phyloP scores from a whole-genome alignment of 345 rosid species.

The Hypericum androsaemum region DNA sequence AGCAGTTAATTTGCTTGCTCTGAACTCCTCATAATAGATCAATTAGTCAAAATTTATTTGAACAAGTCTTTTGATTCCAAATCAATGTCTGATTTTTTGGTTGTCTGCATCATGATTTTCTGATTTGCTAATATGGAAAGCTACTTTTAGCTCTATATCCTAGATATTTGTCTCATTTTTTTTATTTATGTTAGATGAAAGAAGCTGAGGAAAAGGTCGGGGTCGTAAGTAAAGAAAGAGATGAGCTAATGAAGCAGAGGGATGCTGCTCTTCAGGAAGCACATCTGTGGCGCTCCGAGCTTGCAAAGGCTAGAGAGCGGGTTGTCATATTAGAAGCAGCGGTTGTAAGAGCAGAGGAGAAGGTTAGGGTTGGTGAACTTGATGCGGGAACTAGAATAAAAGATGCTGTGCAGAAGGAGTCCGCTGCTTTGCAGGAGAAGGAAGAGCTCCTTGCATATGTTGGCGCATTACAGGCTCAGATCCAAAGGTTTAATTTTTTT shows the following conservation, averaged over 20 bases:
- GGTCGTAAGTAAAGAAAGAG: constrained; percentile 56
- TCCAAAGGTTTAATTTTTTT: constrained; percentile 59
- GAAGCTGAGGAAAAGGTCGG: constrained; percentile 57
- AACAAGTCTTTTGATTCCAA: no score
- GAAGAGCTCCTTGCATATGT: constrained; percentile 88
- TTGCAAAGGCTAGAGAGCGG: constrained; percentile 91
- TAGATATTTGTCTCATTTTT: no score
- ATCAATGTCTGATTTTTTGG: neutral
- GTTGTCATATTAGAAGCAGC: constrained; percentile 88
- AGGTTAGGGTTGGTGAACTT: constrained; percentile 70
- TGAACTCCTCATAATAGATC: no score
- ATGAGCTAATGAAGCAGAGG: constrained; percentile 69
- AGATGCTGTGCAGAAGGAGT: constrained; percentile 69
- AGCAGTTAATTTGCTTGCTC: no score
- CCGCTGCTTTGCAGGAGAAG: constrained; percentile 61
- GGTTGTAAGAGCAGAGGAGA: constrained; percentile 86
- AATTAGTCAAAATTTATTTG: no score
- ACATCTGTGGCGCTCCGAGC: constrained; percentile 93
- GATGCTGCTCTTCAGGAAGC: constrained; percentile 85
- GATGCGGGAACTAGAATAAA: constrained; percentile 67
- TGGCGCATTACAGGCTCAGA: constrained; percentile 64
- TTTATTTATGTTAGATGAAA: constrained; percentile 42
- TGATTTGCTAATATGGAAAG: no score
- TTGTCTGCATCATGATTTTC: no score
- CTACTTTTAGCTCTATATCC: no score